Evolutionary conservation across 106 monocot genomes (phyloP), one percentile per base, ranked within the genome.

Genomic region (Narthecium ossifragum): DNA sequence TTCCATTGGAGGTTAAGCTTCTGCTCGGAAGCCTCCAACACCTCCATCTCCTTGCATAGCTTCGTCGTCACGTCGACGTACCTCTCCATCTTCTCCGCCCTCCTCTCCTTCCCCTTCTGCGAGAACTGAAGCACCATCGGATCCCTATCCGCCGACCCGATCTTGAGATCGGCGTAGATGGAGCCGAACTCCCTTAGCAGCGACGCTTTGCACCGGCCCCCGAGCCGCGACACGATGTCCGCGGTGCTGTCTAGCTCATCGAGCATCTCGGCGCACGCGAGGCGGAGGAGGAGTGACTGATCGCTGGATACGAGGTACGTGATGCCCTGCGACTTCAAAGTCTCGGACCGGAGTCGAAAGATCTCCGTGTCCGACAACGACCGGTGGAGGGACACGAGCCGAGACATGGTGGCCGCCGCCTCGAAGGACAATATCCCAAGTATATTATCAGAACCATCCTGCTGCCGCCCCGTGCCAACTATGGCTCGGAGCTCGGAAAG

Each of bases 351-450:
- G 23, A 96, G 80, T 25, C 31, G 31, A 14, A 40, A 22, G 25
- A 96, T 29, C 55, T 73, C 74, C 2, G 51, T 2, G 1, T 90
- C 89, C 18, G 89, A 80, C 3, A 94, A 54, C 20, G 72, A 53
- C 37, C 62, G 72, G 64, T 94, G 74, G 32, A 90, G 80, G 28
- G 73, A 69, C 49, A 94, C 59, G 30, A 90, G 82, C 13, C 67
- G 54, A 0, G 86, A 83, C 89, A 90, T 86, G 36, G 80, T 62
- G 38, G 77, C 63, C 4, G 73, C 86, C 0, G 68, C 71, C 77
- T 92, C 91, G 64, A 86, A 86, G 31, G 86, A 60, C 28, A 86
- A 80, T 64, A 92, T 86, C 17, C 82, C 91, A 31, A 82, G 36
- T 3, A 36, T 24, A 8, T 20, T 18, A 18, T 58, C 43, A 13